Evolutionary conservation across 192 early-diverging fungal species (phyloP).

Genomic region (Powellomyces hirtus): DNA sequence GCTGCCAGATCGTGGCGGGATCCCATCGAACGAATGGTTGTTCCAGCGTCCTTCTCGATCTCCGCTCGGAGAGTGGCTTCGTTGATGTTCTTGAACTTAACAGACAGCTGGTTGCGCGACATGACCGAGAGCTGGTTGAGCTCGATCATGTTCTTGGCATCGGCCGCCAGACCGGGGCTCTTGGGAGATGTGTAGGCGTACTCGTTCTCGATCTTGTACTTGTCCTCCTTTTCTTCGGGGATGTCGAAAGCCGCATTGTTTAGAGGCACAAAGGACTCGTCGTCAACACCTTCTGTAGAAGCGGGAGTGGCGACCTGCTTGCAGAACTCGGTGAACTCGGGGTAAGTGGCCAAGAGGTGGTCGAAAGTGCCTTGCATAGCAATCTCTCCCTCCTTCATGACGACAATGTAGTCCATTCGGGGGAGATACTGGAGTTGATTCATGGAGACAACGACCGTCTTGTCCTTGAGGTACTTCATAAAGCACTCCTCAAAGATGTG

Average conservation of each 20-base stretch:
- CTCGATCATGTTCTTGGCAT: slow-evolving; percentile 43
- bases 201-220: slow-evolving; percentile 14
- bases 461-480: slow-evolving; percentile 35
- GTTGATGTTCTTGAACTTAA: slow-evolving; percentile 51
- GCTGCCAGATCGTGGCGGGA: slow-evolving; percentile 51
- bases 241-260: slow-evolving; percentile 28
- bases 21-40: slow-evolving; percentile 48
- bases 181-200: background rate
- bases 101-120: slow-evolving; percentile 40
- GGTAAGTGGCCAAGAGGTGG: slow-evolving; percentile 39
- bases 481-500: slow-evolving; percentile 66
- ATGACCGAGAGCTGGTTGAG: slow-evolving; percentile 50
- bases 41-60: slow-evolving; percentile 53
- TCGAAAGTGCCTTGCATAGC: slow-evolving; percentile 51
- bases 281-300: slow-evolving; percentile 30
- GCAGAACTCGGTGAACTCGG: slow-evolving; percentile 20
- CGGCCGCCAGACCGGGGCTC: background rate
- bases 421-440: slow-evolving; percentile 70
- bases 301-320: background rate
- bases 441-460: slow-evolving; percentile 66
- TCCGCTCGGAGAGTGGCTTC: slow-evolving; percentile 59
- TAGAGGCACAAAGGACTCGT: slow-evolving; percentile 27
- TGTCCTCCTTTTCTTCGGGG: slow-evolving; percentile 3
- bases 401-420: slow-evolving; percentile 57
- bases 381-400: slow-evolving; percentile 56